phyloP scores from a whole-genome alignment of 805 yeast genomes.

The Kodamaea jinghongensis region DNA sequence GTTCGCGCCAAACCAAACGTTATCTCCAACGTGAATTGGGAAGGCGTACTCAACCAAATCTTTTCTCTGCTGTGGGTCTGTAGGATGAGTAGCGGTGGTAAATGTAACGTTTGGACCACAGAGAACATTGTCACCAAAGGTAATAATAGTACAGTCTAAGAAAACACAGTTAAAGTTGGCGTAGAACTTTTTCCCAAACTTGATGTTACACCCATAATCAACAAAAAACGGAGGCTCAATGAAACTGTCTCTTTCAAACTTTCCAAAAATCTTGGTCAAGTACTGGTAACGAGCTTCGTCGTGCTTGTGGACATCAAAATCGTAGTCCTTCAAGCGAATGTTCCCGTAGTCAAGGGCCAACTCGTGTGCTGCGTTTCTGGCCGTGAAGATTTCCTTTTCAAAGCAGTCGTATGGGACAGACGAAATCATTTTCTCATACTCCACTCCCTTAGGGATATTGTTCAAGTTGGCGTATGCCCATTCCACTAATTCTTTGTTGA shows the following conservation, averaged over 20 bases:
- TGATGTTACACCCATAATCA: conserved; percentile 66
- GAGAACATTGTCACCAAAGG: conserved; percentile 57
- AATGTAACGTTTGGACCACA: conserved; percentile 63
- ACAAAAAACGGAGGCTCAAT: conserved; percentile 60
- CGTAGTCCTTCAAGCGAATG: conserved; percentile 33
- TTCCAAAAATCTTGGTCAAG: conserved; percentile 48
- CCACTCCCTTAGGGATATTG: conserved; percentile 35
- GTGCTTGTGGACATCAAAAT: conserved; percentile 24
- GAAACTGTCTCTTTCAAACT: conserved; percentile 35
- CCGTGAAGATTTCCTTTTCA: conserved; percentile 23
- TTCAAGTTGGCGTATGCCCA: conserved; percentile 32
- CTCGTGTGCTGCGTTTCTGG: conserved; percentile 35
- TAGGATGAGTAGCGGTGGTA: conserved; percentile 63
- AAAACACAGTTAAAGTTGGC: conserved; percentile 55
- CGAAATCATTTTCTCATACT: conserved; percentile 57
- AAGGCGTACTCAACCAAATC: conserved; percentile 51
- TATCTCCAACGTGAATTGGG: conserved; percentile 59
- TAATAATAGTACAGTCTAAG: conserved; percentile 59
- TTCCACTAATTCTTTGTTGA: conserved; percentile 31
- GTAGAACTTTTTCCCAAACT: conserved; percentile 56
- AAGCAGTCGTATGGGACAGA: conserved; percentile 45
- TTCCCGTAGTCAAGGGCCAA: conserved; percentile 30
- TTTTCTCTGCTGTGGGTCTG: conserved; percentile 45
- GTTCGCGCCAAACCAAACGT: conserved; percentile 66
- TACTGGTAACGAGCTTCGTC: conserved; percentile 34